Evolutionary conservation across 2,329 filamentous ascomycete genomes (phyloP).

Genomic region (Amauroascus verrucosus): DNA sequence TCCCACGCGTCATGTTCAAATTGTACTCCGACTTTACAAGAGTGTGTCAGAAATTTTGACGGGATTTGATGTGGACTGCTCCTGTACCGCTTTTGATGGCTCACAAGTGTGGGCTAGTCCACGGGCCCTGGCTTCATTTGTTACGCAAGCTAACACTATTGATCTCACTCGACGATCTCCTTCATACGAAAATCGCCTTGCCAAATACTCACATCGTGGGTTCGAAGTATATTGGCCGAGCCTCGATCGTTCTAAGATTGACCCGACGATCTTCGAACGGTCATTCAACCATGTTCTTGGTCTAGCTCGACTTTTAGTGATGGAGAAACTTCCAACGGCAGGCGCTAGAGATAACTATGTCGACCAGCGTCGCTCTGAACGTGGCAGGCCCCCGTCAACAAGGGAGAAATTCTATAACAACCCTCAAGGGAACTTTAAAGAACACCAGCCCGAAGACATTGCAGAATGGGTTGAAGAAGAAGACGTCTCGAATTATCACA

Average conservation of each 20-base stretch:
- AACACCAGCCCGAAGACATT: conserved; percentile 65
- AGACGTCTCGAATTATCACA: conserved; percentile 70
- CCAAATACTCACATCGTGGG: conserved; percentile 73
- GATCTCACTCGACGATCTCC: conserved; percentile 71
- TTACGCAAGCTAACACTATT: conserved; percentile 72
- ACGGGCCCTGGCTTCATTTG: conserved; percentile 64
- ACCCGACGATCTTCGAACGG: conserved; percentile 79
- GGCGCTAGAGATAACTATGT: conserved; percentile 60
- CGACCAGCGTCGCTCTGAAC: conserved; percentile 57
- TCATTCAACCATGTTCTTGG: conserved; percentile 67
- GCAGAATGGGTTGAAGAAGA: conserved; percentile 72
- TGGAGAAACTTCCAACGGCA: conserved; percentile 65
- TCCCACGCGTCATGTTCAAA: conserved; percentile 72
- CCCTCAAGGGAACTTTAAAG: conserved; percentile 60
- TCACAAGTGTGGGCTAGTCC: conserved; percentile 69
- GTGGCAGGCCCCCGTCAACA: conserved; percentile 55
- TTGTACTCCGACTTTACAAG: conserved; percentile 76
- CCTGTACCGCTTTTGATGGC: conserved; percentile 71
- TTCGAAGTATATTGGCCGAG: conserved; percentile 76
- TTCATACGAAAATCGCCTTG: conserved; percentile 77
- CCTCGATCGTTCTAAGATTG: conserved; percentile 62
- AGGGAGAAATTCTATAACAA: conserved; percentile 38
- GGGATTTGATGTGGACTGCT: conserved; percentile 80
- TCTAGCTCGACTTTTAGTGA: conserved; percentile 65
- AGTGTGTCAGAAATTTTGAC: conserved; percentile 75